Conservation (phyloP, 2,329 filamentous ascomycete genomes). For the Dothideomycetes sp. region DNA sequence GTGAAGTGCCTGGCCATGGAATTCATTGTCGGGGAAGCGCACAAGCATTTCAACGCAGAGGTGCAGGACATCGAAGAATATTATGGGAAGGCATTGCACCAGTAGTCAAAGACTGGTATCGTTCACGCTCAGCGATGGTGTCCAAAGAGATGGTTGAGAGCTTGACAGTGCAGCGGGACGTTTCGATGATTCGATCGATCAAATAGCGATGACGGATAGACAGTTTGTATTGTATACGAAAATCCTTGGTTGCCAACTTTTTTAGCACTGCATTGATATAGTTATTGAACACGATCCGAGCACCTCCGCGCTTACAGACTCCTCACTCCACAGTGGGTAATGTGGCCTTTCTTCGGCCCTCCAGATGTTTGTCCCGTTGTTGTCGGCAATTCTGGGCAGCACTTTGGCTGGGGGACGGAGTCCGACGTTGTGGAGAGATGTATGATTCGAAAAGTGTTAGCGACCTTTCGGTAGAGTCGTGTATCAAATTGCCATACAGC, state of each 20-base stretch:
- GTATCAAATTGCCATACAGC: too few species aligned
- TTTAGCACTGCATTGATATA: neutral
- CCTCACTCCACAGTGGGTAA: constrained; percentile 3
- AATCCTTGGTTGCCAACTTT: constrained; percentile 5
- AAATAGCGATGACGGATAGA: neutral
- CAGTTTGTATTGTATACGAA: too few species aligned
- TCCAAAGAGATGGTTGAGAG: neutral
- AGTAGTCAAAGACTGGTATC: too few species aligned
- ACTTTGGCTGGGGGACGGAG: too few species aligned
- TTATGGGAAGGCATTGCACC: neutral
- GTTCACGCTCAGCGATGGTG: too few species aligned
- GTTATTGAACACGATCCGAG: constrained; percentile 7
- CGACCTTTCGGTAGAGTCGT: too few species aligned
- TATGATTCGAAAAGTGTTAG: neutral
- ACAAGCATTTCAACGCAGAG: neutral
- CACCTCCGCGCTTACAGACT: constrained; percentile 4
- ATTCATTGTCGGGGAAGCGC: neutral
- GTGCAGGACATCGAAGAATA: neutral
- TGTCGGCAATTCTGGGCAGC: too few species aligned
- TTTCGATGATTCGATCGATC: neutral
- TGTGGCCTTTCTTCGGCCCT: constrained; percentile 11
- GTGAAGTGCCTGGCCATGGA: neutral
- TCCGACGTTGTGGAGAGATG: constrained; percentile 1
- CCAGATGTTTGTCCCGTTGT: constrained; percentile 9
- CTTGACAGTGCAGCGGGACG: neutral